Base-by-base conservation (phyloP, 208 protist species). In the Trypanosoma melophagium region DNA sequence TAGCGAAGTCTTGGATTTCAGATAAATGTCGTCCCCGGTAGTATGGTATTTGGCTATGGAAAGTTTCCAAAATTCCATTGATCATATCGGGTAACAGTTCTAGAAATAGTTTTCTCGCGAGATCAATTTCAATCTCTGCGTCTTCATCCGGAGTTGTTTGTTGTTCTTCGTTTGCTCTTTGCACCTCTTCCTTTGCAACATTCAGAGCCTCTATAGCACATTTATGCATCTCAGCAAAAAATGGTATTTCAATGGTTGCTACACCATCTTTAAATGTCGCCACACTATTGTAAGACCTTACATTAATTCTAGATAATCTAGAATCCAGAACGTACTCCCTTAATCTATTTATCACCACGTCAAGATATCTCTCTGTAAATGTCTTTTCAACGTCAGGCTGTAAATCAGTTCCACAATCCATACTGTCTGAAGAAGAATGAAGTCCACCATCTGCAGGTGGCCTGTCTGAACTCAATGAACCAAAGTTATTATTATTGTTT, bases 191-290 rank as follows among this genome's bases (percentile, higher is more conserved):
- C 28, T 58, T 49, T 9, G 19, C 52, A 55, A 13, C 21, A 3
- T 31, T n/a, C 19, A 73, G 21, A n/a, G 25, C 10, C 16, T 51
- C 22, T 14, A 47, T 7, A 44, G 25, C 22, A 52, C 0, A 7
- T 0, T 73, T 59, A 54, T 28, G 59, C 40, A 73, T 22, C 7
- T n/a, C 3, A 60, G 22, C 10, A 61, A 66, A 44, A 58, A 58
- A 73, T 19, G 47, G 35, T 1, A 66, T 8, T 17, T 73, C 67
- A 25, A 73, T 22, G 5, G 42, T 52, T 21, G 60, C 60, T 14
- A 66, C 41, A 49, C 60, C 67, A 55, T 66, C 60, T 40, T 73
- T 65, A 51, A 66, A 66, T 19, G 35, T 14, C 24, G 45, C 28
- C 38, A 66, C 38, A 41, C 51, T 51, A 21, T 54, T 22, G 14